Base-by-base conservation (phyloP, 257 asterid species). In the Linderniella brevidens region DNA sequence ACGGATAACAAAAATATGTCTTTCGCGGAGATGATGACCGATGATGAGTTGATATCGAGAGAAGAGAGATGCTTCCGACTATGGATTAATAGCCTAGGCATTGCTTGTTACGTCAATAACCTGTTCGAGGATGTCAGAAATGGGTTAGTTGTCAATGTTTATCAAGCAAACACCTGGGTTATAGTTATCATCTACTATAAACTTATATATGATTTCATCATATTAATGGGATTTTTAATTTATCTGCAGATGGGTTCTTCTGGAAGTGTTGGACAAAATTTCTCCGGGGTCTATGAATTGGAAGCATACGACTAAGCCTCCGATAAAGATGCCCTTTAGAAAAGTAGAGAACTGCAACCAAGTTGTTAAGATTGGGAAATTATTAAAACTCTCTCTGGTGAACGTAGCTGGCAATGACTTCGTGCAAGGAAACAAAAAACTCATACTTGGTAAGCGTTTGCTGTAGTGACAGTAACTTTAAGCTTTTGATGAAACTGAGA, bases 21-120 rank as follows among this genome's bases (percentile, higher is more conserved):
- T 9, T 80, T 77, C 42, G 86, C 97, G 41, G 85, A 74, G 68
- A 83, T 83, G 86, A 74, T 83, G 97, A 63, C 80, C 13, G 95
- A 87, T 62, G 97, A 87, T 72, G 82, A 69, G 65, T 77, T 83
- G 68, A 87, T 93, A 37, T 80, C 97, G 44, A 73, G 95, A 42
- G 97, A 87, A 64, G 97, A 80, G 66, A 87, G 93, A 67, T 87
- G 97, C 69, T 87, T 87, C 62, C 76, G 97, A 43, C 70, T 83
- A 54, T 87, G 97, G 97, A 76, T 87, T 52, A 87, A 83, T 75
- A 83, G 97, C 64, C 93, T 83, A 56, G 97, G 97, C 58, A 55
- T 69, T n/a, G 92, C 80, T 20, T 64, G 81, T 10, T 70, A 75
- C 25, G 79, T 87, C 41, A 80, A 83, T 55, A 74, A 83, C 59